A percentile compares a stretch with the other conserved stretches of the same genome.
Evolutionary conservation across 306 rosid genomes (phyloP).

Genomic region (Malus fusca): DNA sequence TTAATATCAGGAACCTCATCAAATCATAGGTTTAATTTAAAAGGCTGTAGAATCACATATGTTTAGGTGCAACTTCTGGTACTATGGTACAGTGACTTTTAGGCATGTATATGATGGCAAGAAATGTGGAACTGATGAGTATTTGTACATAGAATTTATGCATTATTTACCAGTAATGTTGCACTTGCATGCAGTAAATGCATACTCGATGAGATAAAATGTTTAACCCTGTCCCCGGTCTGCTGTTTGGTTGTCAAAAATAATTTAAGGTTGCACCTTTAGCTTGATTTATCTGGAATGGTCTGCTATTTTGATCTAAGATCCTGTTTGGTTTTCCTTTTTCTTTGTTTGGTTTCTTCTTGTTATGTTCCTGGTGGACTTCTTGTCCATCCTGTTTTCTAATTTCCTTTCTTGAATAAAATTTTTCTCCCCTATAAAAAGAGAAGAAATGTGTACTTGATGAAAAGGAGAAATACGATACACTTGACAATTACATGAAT

Average conservation of each 20-base stretch:
- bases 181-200: neutral
- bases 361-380: too few species aligned
- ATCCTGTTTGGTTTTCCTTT: neutral
- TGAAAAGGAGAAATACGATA: neutral
- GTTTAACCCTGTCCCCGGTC: neutral
- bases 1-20: neutral
- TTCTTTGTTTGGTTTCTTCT: too few species aligned
- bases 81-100: neutral
- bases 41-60: neutral
- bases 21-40: neutral
- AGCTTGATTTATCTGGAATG: too few species aligned
- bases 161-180: neutral
- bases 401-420: too few species aligned
- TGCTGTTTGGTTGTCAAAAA: neutral
- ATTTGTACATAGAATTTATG: neutral
- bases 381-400: too few species aligned
- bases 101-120: neutral
- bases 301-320: too few species aligned
- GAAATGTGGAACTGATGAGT: neutral
- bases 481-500: neutral
- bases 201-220: neutral
- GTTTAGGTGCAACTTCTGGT: neutral
- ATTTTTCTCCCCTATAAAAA: neutral
- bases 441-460: neutral
- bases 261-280: too few species aligned